phyloP scores from a whole-genome alignment of 495 filamentous ascomycete genomes.

The Hypoxylon perforatum region DNA sequence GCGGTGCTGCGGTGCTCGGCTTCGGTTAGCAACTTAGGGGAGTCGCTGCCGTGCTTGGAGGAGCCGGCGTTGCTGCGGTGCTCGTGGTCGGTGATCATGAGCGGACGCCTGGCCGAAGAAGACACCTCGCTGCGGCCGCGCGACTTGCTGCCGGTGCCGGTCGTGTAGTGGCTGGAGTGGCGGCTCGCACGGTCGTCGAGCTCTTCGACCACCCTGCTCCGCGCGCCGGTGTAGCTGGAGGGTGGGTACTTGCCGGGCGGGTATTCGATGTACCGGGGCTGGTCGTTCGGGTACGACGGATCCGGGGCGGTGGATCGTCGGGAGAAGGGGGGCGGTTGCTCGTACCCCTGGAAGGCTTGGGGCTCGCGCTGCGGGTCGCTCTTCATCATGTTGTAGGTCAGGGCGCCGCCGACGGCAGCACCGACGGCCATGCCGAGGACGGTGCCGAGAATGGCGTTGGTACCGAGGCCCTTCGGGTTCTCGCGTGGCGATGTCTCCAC shows the following conservation, averaged over 20 bases:
- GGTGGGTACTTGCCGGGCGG: slow-evolving; percentile 39
- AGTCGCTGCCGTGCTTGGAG: slow-evolving; percentile 21
- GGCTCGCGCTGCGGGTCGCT: slow-evolving; percentile 56
- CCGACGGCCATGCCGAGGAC: slow-evolving; percentile 78
- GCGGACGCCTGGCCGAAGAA: slow-evolving; percentile 42
- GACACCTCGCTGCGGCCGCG: slow-evolving; percentile 51
- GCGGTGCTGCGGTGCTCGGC: slow-evolving; percentile 46
- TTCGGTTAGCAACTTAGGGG: slow-evolving; percentile 35
- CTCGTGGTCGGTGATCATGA: slow-evolving; percentile 45
- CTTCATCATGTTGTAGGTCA: slow-evolving; percentile 77
- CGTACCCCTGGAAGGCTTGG: slow-evolving; percentile 52
- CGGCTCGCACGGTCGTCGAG: slow-evolving; percentile 55
- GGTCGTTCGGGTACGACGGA: slow-evolving; percentile 45
- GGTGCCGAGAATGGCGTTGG: slow-evolving; percentile 62
- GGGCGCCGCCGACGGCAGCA: slow-evolving; percentile 76
- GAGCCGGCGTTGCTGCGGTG: slow-evolving; percentile 34
- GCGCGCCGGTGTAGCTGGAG: slow-evolving; percentile 48
- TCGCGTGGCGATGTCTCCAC: slow-evolving; percentile 47
- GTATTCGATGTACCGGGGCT: slow-evolving; percentile 51
- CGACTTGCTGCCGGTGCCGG: slow-evolving; percentile 31
- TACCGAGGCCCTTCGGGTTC: slow-evolving; percentile 51
- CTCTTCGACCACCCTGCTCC: slow-evolving; percentile 57
- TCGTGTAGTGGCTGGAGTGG: slow-evolving; percentile 44
- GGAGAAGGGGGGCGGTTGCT: slow-evolving; percentile 44
- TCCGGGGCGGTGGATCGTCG: slow-evolving; percentile 54